Base-by-base conservation (phyloP, 2,329 filamentous ascomycete genomes). In the Neonectria neomacrospora region DNA sequence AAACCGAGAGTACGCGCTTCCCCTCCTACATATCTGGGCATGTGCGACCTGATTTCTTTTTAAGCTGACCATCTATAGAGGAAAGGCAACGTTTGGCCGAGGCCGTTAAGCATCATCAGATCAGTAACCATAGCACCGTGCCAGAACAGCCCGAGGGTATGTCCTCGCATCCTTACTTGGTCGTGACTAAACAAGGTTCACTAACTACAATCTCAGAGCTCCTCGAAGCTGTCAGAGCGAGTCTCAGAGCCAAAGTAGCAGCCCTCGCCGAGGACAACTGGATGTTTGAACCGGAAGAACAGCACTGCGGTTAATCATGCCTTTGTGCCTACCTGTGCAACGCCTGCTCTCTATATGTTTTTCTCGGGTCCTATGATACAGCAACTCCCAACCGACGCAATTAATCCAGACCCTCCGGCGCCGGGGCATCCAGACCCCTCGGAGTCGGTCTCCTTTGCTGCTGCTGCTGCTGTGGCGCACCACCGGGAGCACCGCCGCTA, bases 221-320 rank as follows among this genome's bases (percentile, higher is more conserved):
- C 3, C 81, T 93, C 26, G 88, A 91, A 67, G 85, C 88, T 22
- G 86, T 94, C 51, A 86, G 88, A 67, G 86, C 88, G 34, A 94
- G 90, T 75, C 80, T 96, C 58, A 84, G 88, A 69, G 87, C 87
- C 62, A 93, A 93, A 75, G 90, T 94, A 2, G 86, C 87, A 16
- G 88, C 90, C 14, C 80, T 97, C 53, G 86, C 91, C 22, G 91
- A 96, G 54, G 94, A 97, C 73, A 91, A 90, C 72, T 97, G 94
- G 94, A 96, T 97, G 90, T 97, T 91, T 78, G 92, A 94, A 76
- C 82, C 87, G 2, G 91, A 93, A 71, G 84, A 87, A 57, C 80
- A 83, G 64, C 77, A 78, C 44, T 80, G 80, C 41, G 73, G 72
- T 61, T 75, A 70, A 75, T 67, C 56, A 56, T 54, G 47, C 50